Evolutionary conservation across 352 stramenopile genomes (phyloP), one percentile per base, ranked within the genome.

Genomic region (Phytophthora idaei): DNA sequence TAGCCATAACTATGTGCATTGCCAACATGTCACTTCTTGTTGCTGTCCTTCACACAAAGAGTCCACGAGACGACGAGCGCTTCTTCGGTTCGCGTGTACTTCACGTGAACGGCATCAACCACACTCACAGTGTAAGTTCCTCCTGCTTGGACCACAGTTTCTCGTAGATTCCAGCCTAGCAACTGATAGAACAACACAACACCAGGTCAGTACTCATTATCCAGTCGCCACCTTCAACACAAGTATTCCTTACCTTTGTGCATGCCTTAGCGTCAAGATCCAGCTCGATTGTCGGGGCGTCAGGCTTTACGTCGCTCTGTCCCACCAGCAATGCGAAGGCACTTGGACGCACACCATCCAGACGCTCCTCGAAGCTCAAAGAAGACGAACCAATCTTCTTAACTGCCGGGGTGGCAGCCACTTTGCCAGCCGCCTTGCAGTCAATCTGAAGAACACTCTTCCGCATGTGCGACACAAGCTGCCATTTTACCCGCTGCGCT

Each of bases 371-470:
- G 36, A 87, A 90, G 9, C 41, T 51, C 49, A 81, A 73, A 3
- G 50, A 51, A 11, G 51, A 17, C 9, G 34, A 53, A 21, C 42
- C 41, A 4, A 42, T 46, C 50, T 68, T 75, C 39, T 74, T 75
- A 17, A 72, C 61, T 8, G 25, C 47, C 3, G 53, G 39, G 9
- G 41, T 56, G 1, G 66, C 39, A 21, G 49, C 29, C 37, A 59
- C 21, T 41, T 69, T 64, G 1, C 48, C 64, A 15, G 78, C 61
- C 2, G 75, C 57, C 62, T 87, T 87, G 15, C 87, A 71, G 51
- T 89, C 82, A 36, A 93, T 53, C 34, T 89, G 59, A 14, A 87
- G 71, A 61, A 93, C 85, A 32, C 74, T 84, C 49, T 86, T 85
- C 53, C 86, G 78, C 64, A 93, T 82, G 31, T 78, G 62, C 27